Evolutionary conservation across 208 protist species (phyloP), one percentile per base, ranked within the genome.

Genomic region (Jaenimonas drosophilae): DNA sequence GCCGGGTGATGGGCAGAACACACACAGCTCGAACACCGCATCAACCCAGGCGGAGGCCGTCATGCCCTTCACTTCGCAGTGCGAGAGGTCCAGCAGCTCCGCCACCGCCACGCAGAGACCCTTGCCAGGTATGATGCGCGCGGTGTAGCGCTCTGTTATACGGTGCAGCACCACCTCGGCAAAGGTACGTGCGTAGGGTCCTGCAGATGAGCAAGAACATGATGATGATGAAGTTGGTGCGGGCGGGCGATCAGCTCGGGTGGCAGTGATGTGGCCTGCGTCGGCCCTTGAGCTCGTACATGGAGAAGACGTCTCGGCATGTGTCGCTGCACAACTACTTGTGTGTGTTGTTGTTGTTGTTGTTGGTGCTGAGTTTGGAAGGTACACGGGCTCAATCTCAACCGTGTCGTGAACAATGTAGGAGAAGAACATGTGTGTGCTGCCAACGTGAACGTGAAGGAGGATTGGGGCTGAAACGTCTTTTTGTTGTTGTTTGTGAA

Each of bases 351-450:
- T 4, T 33, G 19, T 21, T 42, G 49, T 49, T 20, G 27, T 29
- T n/a, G n/a, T 25, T 3, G 26, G 9, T 25, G 24, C 23, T 12
- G 47, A 9, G 14, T 49, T 25, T 16, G 73, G 76, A 39, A 85
- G 82, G 56, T 91, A 91, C 30, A 88, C 82, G 0, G 82, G 77
- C 50, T 91, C 76, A 29, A 91, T 67, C 38, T 85, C 82, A 0
- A 91, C 64, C 11, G 70, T 60, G 49, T 91, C 82, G 34, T 72
- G 69, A n/a, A 82, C 51, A 12, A 79, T 37, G 52, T 83, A 85
- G 17, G 68, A 61, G 31, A 62, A 69, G 42, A 87, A 88, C 56
- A 91, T 83, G 4, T 34, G 30, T 14, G 30, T 7, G 9, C 30
- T n/a, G 9, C 7, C 30, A 14, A n/a, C 9, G 30, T 34, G 9